Evolutionary conservation across 805 yeast genomes (phyloP).

Genomic region (Wickerhamiella kazuoi): DNA sequence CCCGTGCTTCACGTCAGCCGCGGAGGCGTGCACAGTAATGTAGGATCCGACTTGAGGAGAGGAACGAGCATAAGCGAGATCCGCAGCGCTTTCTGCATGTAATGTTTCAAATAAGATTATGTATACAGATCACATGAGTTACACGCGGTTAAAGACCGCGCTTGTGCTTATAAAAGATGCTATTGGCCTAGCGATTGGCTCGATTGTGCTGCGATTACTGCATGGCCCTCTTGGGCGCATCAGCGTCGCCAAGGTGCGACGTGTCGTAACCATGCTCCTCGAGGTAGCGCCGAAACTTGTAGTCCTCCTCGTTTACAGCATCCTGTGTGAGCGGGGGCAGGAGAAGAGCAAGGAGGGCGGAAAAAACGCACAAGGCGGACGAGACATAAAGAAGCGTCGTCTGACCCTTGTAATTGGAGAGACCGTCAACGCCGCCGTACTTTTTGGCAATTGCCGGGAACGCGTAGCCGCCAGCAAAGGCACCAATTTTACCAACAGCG

Average conservation of each 20-base stretch:
- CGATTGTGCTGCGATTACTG: no score
- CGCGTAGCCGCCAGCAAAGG: conserved; percentile 74
- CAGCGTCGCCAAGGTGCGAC: conserved; percentile 28
- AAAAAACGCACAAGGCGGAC: conserved; percentile 53
- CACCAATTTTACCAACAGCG: conserved; percentile 82
- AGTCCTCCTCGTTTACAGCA: conserved; percentile 65
- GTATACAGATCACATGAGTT: no score
- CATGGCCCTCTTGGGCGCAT: no score
- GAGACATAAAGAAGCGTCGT: conserved; percentile 72
- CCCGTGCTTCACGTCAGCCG: no score
- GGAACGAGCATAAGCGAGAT: no score
- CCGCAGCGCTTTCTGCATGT: no score
- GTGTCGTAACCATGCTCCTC: conserved; percentile 53
- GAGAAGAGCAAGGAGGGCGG: conserved; percentile 52
- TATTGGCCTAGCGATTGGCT: no score
- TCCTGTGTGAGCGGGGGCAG: conserved; percentile 74
- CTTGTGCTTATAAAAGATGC: no score
- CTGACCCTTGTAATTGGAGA: conserved; percentile 33
- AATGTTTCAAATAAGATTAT: no score
- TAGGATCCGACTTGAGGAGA: no score
- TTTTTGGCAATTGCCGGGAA: conserved; percentile 63
- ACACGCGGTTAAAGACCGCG: no score
- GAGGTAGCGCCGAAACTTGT: conserved; percentile 49
- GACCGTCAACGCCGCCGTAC: conserved; percentile 39
- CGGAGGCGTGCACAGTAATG: no score